A percentile compares a stretch with the other conserved stretches of the same genome.
Evolutionary conservation across 2,329 filamentous ascomycete genomes (phyloP).

Genomic region (Fusarium graminum): DNA sequence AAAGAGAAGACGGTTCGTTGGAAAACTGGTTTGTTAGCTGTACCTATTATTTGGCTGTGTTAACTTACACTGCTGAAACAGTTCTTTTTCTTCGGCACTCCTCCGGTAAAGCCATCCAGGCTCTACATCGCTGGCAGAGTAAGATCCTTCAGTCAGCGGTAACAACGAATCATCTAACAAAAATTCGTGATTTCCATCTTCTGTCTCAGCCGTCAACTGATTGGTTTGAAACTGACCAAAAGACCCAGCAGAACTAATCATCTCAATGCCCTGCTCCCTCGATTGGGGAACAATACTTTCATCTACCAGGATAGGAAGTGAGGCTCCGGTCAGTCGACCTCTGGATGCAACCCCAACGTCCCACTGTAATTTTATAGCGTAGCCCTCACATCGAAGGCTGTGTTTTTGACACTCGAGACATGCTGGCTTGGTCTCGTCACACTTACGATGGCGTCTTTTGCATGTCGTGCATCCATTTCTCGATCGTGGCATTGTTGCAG

Average conservation of each 20-base stretch:
- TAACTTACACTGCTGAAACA: constrained; percentile 21
- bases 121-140: neutral
- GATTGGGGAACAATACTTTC: neutral
- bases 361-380: constrained; percentile 35
- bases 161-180: neutral
- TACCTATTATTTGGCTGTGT: rapidly evolving
- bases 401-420: constrained; percentile 32
- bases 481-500: constrained; percentile 34
- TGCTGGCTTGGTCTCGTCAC: constrained; percentile 36
- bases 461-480: constrained; percentile 38
- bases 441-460: constrained; percentile 42
- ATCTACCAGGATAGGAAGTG: constrained; percentile 7
- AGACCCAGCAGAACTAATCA: neutral
- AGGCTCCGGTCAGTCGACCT: constrained; percentile 20
- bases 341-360: constrained; percentile 34
- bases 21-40: neutral
- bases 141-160: neutral
- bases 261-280: too few species aligned
- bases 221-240: constrained; percentile 6
- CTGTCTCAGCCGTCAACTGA: neutral
- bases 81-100: constrained; percentile 1
- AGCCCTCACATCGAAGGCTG: constrained; percentile 29
- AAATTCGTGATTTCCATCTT: neutral
- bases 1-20: constrained; percentile 29
- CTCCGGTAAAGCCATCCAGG: constrained; percentile 4